Percentiles rank a stretch among this genome's conserved stretches.
Conservation (phyloP, 2,329 filamentous ascomycete genomes). For the Penicillium sp. region DNA sequence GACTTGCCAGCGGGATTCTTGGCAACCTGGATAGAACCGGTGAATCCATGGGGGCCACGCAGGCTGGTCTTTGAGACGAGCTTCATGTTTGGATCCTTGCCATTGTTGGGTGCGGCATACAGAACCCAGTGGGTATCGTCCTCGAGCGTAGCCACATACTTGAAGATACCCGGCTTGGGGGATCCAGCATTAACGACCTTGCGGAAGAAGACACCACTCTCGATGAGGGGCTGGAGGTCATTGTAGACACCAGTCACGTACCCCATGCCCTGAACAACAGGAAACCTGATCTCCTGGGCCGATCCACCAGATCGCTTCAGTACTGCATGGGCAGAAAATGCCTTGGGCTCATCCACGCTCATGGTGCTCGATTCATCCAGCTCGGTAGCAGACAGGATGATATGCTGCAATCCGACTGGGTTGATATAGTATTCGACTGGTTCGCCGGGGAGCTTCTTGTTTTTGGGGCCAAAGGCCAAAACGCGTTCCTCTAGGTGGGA, state of each 20-base stretch:
- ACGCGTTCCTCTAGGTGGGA: slow-evolving; percentile 70
- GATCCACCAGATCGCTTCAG: slow-evolving; percentile 57
- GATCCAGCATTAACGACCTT: slow-evolving; percentile 56
- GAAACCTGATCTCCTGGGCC: slow-evolving; percentile 67
- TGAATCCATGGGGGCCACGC: slow-evolving; percentile 65
- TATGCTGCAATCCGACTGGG: slow-evolving; percentile 75
- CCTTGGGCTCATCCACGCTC: slow-evolving; percentile 52
- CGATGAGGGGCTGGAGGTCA: slow-evolving; percentile 67
- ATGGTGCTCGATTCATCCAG: slow-evolving; percentile 61
- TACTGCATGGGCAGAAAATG: slow-evolving; percentile 65
- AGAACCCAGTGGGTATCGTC: slow-evolving; percentile 76
- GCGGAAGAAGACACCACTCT: slow-evolving; percentile 72
- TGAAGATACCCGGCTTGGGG: slow-evolving; percentile 65
- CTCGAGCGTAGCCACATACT: slow-evolving; percentile 71
- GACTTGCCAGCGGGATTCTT: slow-evolving; percentile 64
- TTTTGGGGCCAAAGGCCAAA: slow-evolving; percentile 62
- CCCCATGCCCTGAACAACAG: slow-evolving; percentile 83
- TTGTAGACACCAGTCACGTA: slow-evolving; percentile 78
- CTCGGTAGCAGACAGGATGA: slow-evolving; percentile 76
- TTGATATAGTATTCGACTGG: slow-evolving; percentile 74
- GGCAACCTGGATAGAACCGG: slow-evolving; percentile 76
- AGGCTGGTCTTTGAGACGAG: slow-evolving; percentile 66
- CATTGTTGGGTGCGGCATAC: slow-evolving; percentile 65
- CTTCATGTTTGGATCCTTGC: slow-evolving; percentile 63
- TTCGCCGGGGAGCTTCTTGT: slow-evolving; percentile 51